Base-by-base conservation (phyloP, 345 rosid genomes). In the Sisymbrium irio region DNA sequence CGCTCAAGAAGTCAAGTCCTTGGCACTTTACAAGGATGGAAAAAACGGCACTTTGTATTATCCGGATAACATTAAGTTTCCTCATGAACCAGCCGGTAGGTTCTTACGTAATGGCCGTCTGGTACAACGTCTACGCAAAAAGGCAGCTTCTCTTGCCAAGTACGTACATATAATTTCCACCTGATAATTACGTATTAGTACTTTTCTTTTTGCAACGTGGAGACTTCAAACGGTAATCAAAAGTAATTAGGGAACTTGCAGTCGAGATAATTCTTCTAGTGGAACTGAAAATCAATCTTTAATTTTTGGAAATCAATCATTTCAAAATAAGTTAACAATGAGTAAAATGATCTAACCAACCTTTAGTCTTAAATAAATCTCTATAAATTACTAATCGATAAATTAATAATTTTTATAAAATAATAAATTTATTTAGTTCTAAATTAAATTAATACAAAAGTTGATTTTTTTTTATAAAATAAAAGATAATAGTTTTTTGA, bases 81-180 rank as follows among this genome's bases (percentile, higher is more conserved):
- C 64, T 4, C 30, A 32, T 22, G 65, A 78, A 53, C 78, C 76
- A 18, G 7, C 8, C 0, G 82, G 68, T 71, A 63, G 68, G 68
- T 4, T 4, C 15, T 79, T 79, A 14, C 80, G 75, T 60, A 76
- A 79, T 46, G 81, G 79, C 11, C 78, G 74, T 25, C 28, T 78
- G 3, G 67, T 82, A 2, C 80, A 68, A 14, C 72, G 66, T 36
- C 32, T 79, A 47, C 71, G 79, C 33, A 13, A 79, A 27, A 82
- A 76, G 67, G 77, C 81, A 13, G 55, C 79, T 14, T 64, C 83
- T 55, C 75, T 73, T 69, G 13, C 44, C 61, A 79, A 73, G 81
- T 82, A 73, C 9, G 27, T 45, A 11, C 50, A 64, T 18, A 6
- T 22, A 30, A n/a, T n/a, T n/a, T n/a, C n/a, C n/a, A n/a, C n/a